phyloP scores from a whole-genome alignment of 441 rosid species.

The Pelargonium myrrhifolium region DNA sequence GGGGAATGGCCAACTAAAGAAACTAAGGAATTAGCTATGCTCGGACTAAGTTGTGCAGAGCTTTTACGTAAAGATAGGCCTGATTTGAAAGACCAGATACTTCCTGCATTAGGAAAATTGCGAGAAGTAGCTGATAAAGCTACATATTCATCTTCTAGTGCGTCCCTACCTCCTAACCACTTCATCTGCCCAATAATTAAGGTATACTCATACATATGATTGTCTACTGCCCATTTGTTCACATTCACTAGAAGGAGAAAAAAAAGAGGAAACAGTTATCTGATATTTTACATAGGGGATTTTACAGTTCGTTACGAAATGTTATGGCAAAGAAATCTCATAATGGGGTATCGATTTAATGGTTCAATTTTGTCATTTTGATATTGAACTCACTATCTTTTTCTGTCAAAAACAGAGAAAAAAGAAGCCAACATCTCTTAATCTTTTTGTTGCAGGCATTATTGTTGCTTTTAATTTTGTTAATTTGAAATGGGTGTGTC shows the following conservation, averaged over 20 bases:
- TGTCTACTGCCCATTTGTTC: neutral
- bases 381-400: too few relatives aligned
- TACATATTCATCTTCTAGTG: conserved; percentile 21
- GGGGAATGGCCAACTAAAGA: conserved; percentile 75
- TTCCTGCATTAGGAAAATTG: conserved; percentile 68
- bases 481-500: neutral
- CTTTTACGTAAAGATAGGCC: conserved; percentile 76
- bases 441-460: neutral
- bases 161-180: conserved; percentile 46
- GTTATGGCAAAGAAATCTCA: neutral
- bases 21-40: conserved; percentile 55
- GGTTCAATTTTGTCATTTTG: neutral
- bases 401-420: neutral
- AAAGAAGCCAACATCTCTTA: neutral
- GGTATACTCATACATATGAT: conserved; percentile 26
- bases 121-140: conserved; percentile 42
- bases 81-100: conserved; percentile 54
- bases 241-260: neutral
- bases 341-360: neutral
- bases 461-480: neutral
- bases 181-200: conserved; percentile 78
- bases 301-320: neutral
- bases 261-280: too few relatives aligned
- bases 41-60: conserved; percentile 75
- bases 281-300: neutral